Evolutionary conservation across 2,329 filamentous ascomycete species (phyloP).

Genomic region (Apiospora arundinis): DNA sequence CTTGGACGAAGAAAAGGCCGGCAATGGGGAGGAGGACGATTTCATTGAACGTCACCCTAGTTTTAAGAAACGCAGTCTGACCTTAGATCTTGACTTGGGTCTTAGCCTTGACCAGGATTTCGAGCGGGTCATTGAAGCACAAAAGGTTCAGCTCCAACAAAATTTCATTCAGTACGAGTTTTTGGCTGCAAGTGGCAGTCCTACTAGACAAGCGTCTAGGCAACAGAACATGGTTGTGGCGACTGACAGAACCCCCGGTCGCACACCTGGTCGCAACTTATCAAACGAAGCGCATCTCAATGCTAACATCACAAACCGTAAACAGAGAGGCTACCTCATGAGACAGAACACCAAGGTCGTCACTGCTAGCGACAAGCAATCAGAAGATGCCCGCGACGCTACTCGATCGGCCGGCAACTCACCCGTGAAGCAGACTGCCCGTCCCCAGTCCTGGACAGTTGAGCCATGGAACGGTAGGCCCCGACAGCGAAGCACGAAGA

Average conservation of each 20-base stretch:
- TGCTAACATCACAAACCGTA: constrained; percentile 68
- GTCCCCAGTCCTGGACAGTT: constrained; percentile 92
- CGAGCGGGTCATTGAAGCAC: constrained; percentile 90
- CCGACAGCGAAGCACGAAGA: constrained; percentile 69
- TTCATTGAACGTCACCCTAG: constrained; percentile 70
- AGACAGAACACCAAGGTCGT: constrained; percentile 98
- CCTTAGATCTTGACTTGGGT: constrained; percentile 80
- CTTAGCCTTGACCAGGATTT: constrained; percentile 92
- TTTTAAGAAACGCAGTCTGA: constrained; percentile 82
- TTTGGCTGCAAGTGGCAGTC: constrained; percentile 35
- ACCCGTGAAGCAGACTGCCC: constrained; percentile 71
- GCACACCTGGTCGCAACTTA: constrained; percentile 30
- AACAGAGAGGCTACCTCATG: constrained; percentile 98
- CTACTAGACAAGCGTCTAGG: constrained; percentile 55
- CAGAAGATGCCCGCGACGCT: constrained; percentile 57
- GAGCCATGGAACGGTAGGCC: constrained; percentile 93
- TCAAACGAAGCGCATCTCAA: constrained; percentile 41
- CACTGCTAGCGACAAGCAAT: constrained; percentile 81
- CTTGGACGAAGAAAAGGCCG: constrained; percentile 46
- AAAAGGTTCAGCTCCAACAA: constrained; percentile 80
- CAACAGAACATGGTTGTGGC: constrained; percentile 27
- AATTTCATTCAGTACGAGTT: constrained; percentile 33
- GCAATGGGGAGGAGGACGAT: constrained; percentile 44
- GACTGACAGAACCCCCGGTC: constrained; percentile 32
- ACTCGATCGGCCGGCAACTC: constrained; percentile 71